Conservation (phyloP, 129 eudicot genomes). For the Gnaphalium uliginosum region DNA sequence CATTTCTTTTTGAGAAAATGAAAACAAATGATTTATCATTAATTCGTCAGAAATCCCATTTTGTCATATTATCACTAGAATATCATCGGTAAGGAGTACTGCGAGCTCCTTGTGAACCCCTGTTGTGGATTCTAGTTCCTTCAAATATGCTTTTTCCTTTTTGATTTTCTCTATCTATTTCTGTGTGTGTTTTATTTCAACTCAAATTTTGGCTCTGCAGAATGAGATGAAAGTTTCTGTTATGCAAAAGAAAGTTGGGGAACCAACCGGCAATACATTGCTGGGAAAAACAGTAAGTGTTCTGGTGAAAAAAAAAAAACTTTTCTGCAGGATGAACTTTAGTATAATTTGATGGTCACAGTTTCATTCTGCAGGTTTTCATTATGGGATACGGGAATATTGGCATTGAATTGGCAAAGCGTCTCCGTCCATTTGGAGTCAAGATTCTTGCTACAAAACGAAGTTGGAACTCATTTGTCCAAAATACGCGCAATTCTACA, state of each 20-base stretch:
- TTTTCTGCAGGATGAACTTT: no score
- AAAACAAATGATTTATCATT: no score
- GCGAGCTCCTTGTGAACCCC: no score
- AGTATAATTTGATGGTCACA: no score
- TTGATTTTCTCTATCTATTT: background rate
- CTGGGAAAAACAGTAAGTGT: conserved; percentile 55
- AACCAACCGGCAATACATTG: conserved; percentile 71
- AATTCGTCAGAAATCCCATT: no score
- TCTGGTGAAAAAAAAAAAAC: background rate
- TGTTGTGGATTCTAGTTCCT: no score
- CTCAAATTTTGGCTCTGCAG: conserved; percentile 36
- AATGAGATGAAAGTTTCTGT: conserved; percentile 74
- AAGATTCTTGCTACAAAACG: conserved; percentile 87
- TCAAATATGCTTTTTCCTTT: background rate
- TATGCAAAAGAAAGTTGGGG: conserved; percentile 65
- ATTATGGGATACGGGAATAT: conserved; percentile 91
- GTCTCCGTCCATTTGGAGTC: conserved; percentile 88
- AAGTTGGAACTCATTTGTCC: conserved; percentile 53
- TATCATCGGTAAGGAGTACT: no score
- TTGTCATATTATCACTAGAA: no score
- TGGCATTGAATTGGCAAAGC: conserved; percentile 80
- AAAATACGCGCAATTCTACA: conserved; percentile 21
- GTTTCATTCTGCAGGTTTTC: conserved; percentile 47
- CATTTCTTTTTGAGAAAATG: background rate
- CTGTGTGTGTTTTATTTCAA: conserved; percentile 1